Evolutionary conservation across 345 rosid species (phyloP).

Genomic region (Clausena lansium): DNA sequence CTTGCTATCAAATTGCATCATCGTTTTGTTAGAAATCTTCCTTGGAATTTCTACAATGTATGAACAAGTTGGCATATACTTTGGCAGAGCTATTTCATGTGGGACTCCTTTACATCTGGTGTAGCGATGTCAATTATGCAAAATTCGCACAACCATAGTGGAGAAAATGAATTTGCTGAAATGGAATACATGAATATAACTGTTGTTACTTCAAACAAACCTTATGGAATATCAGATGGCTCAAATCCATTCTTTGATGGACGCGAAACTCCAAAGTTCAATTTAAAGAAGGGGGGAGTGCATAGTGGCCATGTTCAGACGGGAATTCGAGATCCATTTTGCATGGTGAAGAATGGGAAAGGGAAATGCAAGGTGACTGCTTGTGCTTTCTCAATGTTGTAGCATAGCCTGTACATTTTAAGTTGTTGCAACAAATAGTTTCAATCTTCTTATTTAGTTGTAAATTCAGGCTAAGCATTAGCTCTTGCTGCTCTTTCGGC

Average conservation of each 20-base stretch:
- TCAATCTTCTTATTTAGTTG: neutral
- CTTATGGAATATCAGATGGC: constrained; percentile 66
- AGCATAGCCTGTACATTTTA: neutral
- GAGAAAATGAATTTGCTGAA: constrained; percentile 77
- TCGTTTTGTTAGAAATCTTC: neutral
- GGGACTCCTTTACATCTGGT: constrained; percentile 88
- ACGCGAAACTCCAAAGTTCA: constrained; percentile 58
- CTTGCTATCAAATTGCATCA: neutral
- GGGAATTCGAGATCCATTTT: constrained; percentile 64
- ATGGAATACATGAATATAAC: constrained; percentile 90
- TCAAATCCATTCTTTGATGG: constrained; percentile 78
- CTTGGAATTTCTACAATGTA: neutral
- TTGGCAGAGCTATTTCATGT: constrained; percentile 82
- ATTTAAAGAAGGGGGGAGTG: constrained; percentile 53
- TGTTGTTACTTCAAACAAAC: constrained; percentile 76
- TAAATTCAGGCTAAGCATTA: neutral
- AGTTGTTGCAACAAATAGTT: neutral
- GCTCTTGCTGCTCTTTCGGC: neutral
- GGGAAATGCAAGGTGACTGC: constrained; percentile 75
- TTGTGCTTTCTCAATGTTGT: neutral
- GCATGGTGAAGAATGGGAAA: constrained; percentile 49
- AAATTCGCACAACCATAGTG: constrained; percentile 26
- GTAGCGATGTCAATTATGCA: constrained; percentile 79
- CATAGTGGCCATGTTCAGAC: constrained; percentile 92
- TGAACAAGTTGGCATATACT: neutral